Conservation (phyloP, 306 rosid species). For the Casuarina cunninghamiana region DNA sequence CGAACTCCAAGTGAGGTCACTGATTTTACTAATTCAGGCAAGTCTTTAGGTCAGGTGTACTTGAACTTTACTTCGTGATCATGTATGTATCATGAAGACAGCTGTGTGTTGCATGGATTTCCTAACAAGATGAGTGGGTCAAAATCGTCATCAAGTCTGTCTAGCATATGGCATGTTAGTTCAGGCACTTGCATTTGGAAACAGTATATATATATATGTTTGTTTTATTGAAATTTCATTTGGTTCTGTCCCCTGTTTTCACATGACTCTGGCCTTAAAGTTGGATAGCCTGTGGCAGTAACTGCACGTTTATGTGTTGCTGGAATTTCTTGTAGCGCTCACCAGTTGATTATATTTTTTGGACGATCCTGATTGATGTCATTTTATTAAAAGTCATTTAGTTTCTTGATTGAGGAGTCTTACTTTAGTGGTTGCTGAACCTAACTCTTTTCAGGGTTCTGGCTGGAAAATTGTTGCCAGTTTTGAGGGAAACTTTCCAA, state of each 20-base stretch:
- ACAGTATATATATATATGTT: not conserved
- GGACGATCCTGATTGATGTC: not conserved
- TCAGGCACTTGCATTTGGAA: not conserved
- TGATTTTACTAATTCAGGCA: not conserved
- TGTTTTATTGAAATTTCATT: not conserved
- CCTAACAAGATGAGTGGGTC: not conserved
- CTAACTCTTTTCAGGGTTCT: slow-evolving; percentile 67
- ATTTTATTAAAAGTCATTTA: slow-evolving; percentile 1
- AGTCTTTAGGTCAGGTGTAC: not conserved
- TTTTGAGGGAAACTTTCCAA: slow-evolving; percentile 94
- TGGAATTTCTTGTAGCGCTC: slow-evolving; percentile 11
- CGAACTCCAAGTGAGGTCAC: not conserved
- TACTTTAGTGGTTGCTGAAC: not conserved
- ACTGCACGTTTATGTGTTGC: not conserved
- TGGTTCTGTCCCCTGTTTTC: not conserved
- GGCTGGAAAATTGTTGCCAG: slow-evolving; percentile 99
- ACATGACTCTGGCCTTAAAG: not conserved
- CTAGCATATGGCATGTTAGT: not conserved
- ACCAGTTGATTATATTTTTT: slow-evolving; percentile 2
- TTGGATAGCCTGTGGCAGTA: slow-evolving; percentile 14
- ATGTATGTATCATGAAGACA: not conserved
- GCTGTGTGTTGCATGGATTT: not conserved
- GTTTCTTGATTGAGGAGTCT: not conserved
- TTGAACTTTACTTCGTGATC: not conserved
- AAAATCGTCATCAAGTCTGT: not conserved